phyloP scores from a whole-genome alignment of 2,329 filamentous ascomycete genomes.

The Aspergillus fumigatiaffinis region DNA sequence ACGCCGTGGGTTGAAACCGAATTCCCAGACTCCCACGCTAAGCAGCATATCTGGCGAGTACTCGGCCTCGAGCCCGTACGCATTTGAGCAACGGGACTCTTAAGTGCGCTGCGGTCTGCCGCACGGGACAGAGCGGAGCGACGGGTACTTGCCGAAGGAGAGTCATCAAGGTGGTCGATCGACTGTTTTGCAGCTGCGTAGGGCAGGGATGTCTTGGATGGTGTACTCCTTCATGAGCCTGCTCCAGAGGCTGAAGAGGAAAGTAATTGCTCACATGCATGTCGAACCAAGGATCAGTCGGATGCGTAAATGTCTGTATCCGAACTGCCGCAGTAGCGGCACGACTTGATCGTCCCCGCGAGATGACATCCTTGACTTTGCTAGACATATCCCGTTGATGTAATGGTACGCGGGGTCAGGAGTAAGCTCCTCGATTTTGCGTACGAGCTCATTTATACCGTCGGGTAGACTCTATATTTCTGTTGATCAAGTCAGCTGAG shows the following conservation, averaged over 20 bases:
- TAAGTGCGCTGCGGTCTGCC: constrained; percentile 11
- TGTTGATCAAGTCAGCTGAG: background rate
- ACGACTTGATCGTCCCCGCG: background rate
- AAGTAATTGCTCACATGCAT: background rate
- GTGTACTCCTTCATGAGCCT: constrained; percentile 44
- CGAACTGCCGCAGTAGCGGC: background rate
- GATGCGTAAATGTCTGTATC: background rate
- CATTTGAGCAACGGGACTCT: constrained; percentile 10
- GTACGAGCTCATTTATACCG: background rate
- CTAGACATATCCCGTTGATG: background rate
- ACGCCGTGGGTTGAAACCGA: too few relatives aligned
- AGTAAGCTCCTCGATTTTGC: too few relatives aligned
- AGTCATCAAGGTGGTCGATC: constrained; percentile 47
- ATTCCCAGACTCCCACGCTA: background rate
- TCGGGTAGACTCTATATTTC: background rate
- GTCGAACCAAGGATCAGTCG: background rate
- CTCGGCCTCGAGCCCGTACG: constrained; percentile 1
- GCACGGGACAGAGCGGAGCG: constrained; percentile 58
- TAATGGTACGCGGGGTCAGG: background rate
- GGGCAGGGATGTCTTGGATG: constrained; percentile 60
- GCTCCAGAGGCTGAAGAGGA: background rate
- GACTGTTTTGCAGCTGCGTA: constrained; percentile 50
- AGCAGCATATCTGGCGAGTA: background rate
- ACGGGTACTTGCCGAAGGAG: constrained; percentile 49
- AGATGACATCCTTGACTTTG: background rate